These are phyloP conservation scores for Ophiostoma angusticollis DNA, from an alignment of 2,329 filamentous ascomycete genomes.

Conservation along the genomic window DNA sequence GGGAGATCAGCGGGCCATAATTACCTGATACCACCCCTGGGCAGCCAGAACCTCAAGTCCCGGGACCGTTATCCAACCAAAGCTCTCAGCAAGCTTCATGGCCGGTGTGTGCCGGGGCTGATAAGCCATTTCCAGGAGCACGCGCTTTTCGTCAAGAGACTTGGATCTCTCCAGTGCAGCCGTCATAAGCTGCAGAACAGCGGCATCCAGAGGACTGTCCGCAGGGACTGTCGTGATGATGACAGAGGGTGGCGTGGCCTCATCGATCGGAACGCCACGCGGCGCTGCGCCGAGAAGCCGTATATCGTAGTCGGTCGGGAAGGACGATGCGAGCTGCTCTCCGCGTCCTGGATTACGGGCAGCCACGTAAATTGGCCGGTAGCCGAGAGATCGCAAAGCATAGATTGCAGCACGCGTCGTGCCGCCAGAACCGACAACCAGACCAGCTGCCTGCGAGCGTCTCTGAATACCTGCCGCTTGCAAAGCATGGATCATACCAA, in stretches of 20 bases:
- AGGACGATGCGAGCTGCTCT: conserved; percentile 52
- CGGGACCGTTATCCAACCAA: conserved; percentile 71
- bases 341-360: conserved; percentile 64
- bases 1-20: background rate
- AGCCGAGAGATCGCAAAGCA: conserved; percentile 71
- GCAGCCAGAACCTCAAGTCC: conserved; percentile 81
- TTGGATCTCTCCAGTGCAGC: conserved; percentile 32
- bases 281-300: conserved; percentile 43
- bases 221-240: conserved; percentile 87
- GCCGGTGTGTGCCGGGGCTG: conserved; percentile 72
- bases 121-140: conserved; percentile 93
- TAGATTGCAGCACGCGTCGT: conserved; percentile 87
- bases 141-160: conserved; percentile 28
- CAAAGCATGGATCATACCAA: conserved; percentile 75
- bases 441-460: conserved; percentile 37
- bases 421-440: conserved; percentile 84
- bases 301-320: conserved; percentile 62
- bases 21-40: conserved; percentile 78
- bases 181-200: conserved; percentile 52
- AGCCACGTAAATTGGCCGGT: conserved; percentile 74
- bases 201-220: conserved; percentile 65
- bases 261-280: conserved; percentile 28
- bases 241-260: conserved; percentile 46
- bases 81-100: conserved; percentile 69
- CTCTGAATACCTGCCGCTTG: conserved; percentile 49